phyloP scores from a whole-genome alignment of 805 yeast species.

The Sugiyamaella floridensis region DNA sequence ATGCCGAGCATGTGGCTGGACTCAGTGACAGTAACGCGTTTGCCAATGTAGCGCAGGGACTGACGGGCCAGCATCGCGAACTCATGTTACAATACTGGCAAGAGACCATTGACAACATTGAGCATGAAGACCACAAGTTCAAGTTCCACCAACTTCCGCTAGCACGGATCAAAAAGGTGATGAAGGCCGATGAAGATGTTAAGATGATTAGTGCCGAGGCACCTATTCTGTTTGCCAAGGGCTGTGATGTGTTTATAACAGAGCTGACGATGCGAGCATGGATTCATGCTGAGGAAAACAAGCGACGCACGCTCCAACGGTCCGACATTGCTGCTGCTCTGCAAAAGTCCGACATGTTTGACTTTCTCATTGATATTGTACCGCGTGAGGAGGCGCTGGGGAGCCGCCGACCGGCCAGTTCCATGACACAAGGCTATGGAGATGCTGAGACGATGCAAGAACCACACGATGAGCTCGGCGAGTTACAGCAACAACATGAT shows the following conservation, averaged over 20 bases:
- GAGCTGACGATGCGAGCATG: constrained; percentile 98
- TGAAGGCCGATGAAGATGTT: constrained; percentile 97
- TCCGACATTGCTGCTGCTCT: constrained; percentile 93
- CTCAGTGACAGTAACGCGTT: constrained; percentile 40
- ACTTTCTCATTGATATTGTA: constrained; percentile 89
- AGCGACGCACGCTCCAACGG: constrained; percentile 88
- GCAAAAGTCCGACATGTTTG: constrained; percentile 94
- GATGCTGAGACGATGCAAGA: neutral
- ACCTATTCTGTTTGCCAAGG: constrained; percentile 94
- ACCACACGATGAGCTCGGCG: neutral
- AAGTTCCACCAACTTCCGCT: constrained; percentile 91
- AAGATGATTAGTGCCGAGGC: constrained; percentile 98
- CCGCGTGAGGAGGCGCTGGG: constrained; percentile 70
- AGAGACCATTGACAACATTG: constrained; percentile 84
- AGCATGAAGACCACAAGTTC: constrained; percentile 63
- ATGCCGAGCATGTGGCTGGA: neutral
- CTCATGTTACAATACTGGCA: constrained; percentile 98
- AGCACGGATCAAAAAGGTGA: constrained; percentile 93
- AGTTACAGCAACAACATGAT: neutral
- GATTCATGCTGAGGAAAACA: constrained; percentile 97
- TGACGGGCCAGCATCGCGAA: constrained; percentile 72
- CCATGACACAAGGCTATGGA: neutral
- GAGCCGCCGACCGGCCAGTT: neutral
- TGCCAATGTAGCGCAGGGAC: constrained; percentile 88
- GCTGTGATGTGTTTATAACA: constrained; percentile 94